Base-by-base conservation (phyloP, 2,329 filamentous ascomycete species). In the Rhynchosporium graminicola region DNA sequence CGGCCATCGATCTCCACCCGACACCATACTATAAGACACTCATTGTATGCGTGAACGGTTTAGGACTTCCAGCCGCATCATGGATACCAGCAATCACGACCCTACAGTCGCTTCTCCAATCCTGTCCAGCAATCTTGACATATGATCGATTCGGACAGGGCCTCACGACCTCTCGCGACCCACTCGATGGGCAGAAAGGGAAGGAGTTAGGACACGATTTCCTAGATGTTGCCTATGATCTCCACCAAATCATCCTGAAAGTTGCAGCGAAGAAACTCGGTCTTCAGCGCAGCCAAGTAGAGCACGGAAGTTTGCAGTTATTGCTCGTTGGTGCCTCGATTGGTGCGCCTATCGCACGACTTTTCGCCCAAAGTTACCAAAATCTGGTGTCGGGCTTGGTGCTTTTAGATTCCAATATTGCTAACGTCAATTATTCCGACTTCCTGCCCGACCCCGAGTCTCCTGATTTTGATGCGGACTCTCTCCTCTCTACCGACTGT, bases 341-440 rank as follows among this genome's bases (percentile, higher is more conserved):
- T 40, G 74, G 73, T 15, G 42, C 42, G 2, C 42, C 42, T 43
- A 43, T 43, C 7, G 42, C 42, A 5, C 7, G 42, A n/a, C 42
- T 43, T n/a, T 43, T 4, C 7, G 42, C 10, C 15, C 42, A 43
- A n/a, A n/a, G 4, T 43, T n/a, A 43, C 13, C 3, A 43, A n/a
- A 8, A 70, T 68, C 4, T 69, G 69, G 68, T 71, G 20, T 63
- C 70, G 20, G 73, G 71, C 4, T 66, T 74, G 12, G 62, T 76
- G 2, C 67, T 74, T 54, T 69, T 76, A 3, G 74, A 76, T 45
- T 75, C 74, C 0, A 75, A 74, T 36, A 73, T 74, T 2, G 67
- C 68, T 10, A 74, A 74, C 42, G 65, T 62, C n/a, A 68, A 74
- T 45, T 74, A 72, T 43, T 69, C 60, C 1, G 63, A 62, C n/a